Conservation (phyloP, 208 protist species). For the Trypanosoma scelopori region DNA sequence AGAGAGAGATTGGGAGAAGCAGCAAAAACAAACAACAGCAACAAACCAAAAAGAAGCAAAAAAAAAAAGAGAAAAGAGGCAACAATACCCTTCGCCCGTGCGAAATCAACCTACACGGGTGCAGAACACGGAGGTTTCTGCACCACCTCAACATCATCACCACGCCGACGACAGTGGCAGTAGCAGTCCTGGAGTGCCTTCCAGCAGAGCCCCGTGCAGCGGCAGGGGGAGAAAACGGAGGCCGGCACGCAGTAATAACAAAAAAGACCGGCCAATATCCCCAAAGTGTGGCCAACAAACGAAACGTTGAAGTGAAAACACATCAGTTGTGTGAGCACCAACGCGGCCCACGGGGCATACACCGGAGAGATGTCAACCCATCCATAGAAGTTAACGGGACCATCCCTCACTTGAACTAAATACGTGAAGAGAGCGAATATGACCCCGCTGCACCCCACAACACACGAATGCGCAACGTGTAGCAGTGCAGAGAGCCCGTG, state of each 20-base stretch:
- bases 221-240: not conserved
- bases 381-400: constrained; percentile 9
- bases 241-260: constrained; percentile 17
- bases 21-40: no score
- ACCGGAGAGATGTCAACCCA: constrained; percentile 6
- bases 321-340: constrained; percentile 23
- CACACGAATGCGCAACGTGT: constrained; percentile 2
- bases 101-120: no score
- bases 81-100: not conserved
- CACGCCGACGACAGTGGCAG: no score
- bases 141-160: no score
- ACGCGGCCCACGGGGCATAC: constrained; percentile 11
- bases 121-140: not conserved
- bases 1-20: constrained; percentile 21
- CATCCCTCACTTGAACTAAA: constrained; percentile 10
- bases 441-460: constrained; percentile 27
- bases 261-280: constrained; percentile 23
- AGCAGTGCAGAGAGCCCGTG: constrained; percentile 4
- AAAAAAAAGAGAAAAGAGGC: not conserved
- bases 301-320: constrained; percentile 25
- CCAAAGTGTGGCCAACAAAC: constrained; percentile 17
- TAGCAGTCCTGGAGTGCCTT: not conserved
- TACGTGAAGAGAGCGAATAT: constrained; percentile 29
- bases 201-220: no score
- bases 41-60: no score